phyloP scores from a whole-genome alignment of 164 flowering plant genomes.

The Macadamia integrifolia region DNA sequence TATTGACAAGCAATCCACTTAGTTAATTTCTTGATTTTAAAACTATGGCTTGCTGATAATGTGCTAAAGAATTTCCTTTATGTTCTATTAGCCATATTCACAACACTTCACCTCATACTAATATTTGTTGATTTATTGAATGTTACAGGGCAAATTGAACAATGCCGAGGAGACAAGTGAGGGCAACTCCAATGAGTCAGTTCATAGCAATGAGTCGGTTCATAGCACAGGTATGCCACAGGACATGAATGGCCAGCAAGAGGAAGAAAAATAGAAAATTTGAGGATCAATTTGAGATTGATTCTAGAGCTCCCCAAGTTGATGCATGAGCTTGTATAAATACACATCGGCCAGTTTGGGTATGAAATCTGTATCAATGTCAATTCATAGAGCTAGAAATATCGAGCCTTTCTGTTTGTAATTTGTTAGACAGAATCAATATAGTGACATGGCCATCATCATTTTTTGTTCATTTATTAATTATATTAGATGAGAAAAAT shows the following conservation, averaged over 20 bases:
- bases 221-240: neutral
- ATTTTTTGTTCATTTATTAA: neutral
- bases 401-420: neutral
- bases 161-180: conserved; percentile 24
- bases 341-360: neutral
- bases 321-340: neutral
- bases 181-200: conserved; percentile 3
- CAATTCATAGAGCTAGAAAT: neutral
- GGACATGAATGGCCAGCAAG: conserved; percentile 24
- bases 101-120: too few species aligned
- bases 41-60: too few species aligned
- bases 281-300: neutral
- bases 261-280: conserved; percentile 17
- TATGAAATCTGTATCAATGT: neutral
- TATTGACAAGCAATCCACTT: too few species aligned
- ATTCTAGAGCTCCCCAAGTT: neutral
- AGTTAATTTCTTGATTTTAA: too few species aligned
- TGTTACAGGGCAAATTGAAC: conserved; percentile 34
- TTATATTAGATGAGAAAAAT: neutral
- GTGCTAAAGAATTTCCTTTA: too few species aligned
- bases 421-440: neutral
- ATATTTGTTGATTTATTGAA: neutral
- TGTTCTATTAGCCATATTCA: too few species aligned
- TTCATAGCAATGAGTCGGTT: neutral
- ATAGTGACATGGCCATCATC: neutral